Conservation (phyloP, 73 alveolate genomes). For the Paramecium primaurelia region DNA sequence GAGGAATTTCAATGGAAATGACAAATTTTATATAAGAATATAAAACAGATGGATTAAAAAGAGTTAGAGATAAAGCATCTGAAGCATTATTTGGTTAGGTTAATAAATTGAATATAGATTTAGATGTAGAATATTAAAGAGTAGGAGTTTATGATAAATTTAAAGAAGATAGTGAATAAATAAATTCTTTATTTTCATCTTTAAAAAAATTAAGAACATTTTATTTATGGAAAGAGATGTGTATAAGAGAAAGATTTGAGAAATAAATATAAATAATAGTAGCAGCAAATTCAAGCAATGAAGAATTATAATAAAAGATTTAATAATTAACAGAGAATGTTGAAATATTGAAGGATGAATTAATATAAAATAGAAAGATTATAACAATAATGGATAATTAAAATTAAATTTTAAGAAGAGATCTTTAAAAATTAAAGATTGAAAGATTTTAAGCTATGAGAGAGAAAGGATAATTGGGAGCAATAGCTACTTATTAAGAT, state of each 20-base stretch:
- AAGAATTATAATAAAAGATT: background rate
- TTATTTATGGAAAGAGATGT: background rate
- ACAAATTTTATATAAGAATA: constrained; percentile 7
- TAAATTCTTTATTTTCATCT: background rate
- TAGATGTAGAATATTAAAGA: constrained; percentile 20
- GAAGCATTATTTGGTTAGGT: constrained; percentile 30
- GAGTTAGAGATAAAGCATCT: constrained; percentile 35
- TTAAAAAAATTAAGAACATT: background rate
- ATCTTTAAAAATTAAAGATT: background rate
- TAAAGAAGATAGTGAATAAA: background rate
- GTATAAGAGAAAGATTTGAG: background rate
- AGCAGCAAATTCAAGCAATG: constrained; percentile 22
- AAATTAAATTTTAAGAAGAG: constrained; percentile 19
- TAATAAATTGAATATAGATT: constrained; percentile 24
- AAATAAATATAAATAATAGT: constrained; percentile 2
- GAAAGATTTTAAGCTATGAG: constrained; percentile 43
- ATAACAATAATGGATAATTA: constrained; percentile 39
- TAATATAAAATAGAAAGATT: constrained; percentile 1
- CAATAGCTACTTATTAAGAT: background rate
- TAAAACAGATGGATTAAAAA: constrained; percentile 22
- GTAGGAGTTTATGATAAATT: constrained; percentile 41
- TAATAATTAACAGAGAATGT: constrained; percentile 22
- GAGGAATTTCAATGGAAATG: constrained; percentile 35
- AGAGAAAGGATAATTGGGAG: constrained; percentile 42
- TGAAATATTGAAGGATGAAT: constrained; percentile 18